These are phyloP conservation scores for Podospora pseudopauciseta DNA, from an alignment of 495 filamentous ascomycete genomes.

Conservation along the genomic window DNA sequence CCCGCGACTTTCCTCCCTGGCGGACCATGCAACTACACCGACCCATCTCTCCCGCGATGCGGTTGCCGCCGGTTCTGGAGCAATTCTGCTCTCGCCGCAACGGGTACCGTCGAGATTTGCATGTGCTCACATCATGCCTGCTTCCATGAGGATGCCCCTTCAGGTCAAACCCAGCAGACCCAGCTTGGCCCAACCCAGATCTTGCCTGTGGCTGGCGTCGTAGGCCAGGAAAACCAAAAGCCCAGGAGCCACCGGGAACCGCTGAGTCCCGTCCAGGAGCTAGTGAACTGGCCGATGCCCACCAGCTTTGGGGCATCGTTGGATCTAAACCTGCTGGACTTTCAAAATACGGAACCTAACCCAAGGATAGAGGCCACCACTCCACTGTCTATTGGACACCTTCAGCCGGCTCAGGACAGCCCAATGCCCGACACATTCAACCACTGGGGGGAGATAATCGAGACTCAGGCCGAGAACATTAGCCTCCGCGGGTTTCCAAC, in stretches of 20 bases:
- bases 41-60: constrained; percentile 52
- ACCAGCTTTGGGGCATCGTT: constrained; percentile 30
- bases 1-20: constrained; percentile 40
- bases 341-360: constrained; percentile 24
- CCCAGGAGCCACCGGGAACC: constrained; percentile 40
- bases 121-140: constrained; percentile 72
- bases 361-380: constrained; percentile 20
- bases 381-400: constrained; percentile 22
- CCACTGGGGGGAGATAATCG: constrained; percentile 42
- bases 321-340: constrained; percentile 34
- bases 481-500: constrained; percentile 37
- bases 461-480: constrained; percentile 26
- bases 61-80: constrained; percentile 68
- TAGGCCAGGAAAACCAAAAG: constrained; percentile 46
- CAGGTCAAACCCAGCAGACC: constrained; percentile 27
- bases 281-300: constrained; percentile 34
- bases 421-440: constrained; percentile 50
- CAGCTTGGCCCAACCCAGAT: constrained; percentile 16
- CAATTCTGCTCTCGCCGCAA: constrained; percentile 27
- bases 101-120: constrained; percentile 51
- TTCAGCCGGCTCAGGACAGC: constrained; percentile 28
- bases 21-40: constrained; percentile 62
- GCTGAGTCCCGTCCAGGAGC: constrained; percentile 43
- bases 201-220: constrained; percentile 17
- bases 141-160: constrained; percentile 54